Base-by-base conservation (phyloP, 768 basidiomycete genomes). In the Tricholoma furcatifolium region DNA sequence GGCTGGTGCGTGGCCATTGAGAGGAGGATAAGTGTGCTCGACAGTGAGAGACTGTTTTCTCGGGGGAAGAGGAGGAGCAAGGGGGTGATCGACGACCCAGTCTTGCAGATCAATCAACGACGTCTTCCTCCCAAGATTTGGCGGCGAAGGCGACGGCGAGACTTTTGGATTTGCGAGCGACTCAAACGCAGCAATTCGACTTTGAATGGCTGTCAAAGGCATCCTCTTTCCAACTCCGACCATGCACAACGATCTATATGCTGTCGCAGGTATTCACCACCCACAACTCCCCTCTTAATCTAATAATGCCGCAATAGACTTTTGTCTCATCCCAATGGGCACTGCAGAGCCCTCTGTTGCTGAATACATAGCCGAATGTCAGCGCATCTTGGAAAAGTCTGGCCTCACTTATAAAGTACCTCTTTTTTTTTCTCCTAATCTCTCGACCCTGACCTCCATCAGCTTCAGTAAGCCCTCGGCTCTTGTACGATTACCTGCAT, bases 241-340 rank as follows among this genome's bases (percentile, higher is more conserved):
- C 44, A 66, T 64, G 58, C n/a, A n/a, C n/a, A 17, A 55, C n/a
- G 82, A 88, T 50, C 79, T 91, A 43, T 91, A 91, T 64, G 88
- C 87, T 18, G 83, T 88, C 36, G 90, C 89, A 70, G 90, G 89
- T 83, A 68, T 17, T 17, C 21, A 41, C 21, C 9, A 20, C 35
- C 32, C 21, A 42, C 40, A 1, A 20, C 14, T 38, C 23, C 35
- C 43, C 2, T 57, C 32, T 32, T 35, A 51, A 9, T 35, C 40
- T 6, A 8, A 18, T 31, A 42, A 36, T 56, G 47, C 27, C 35
- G 17, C 50, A 30, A 34, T 54, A 92, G 92, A 94, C 67, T 93
- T 95, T 64, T 94, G 92, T 62, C 81, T 94, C 35, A 85, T 93
- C 51, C 93, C 92, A 11, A 87, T 94, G 50, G 92, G 92, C 51